These are phyloP conservation scores for Zea luxurians DNA, from an alignment of 176 grass and related monocot species.

Conservation along the genomic window DNA sequence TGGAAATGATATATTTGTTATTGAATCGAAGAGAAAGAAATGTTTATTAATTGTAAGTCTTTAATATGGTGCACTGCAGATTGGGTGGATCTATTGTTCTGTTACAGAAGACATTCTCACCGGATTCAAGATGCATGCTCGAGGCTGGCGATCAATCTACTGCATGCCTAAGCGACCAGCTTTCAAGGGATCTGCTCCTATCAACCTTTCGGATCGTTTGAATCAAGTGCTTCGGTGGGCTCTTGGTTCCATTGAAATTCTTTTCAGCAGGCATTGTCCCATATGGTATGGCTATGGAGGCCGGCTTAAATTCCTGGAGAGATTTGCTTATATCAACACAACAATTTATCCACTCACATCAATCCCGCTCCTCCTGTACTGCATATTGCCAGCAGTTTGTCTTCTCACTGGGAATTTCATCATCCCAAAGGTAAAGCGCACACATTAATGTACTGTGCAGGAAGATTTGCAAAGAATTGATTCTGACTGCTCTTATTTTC, in stretches of 20 bases:
- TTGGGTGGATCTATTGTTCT: too few species aligned
- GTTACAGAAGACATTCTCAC: too few species aligned
- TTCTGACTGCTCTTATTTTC: background rate
- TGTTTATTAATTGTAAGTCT: too few species aligned
- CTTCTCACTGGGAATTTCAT: conserved; percentile 91
- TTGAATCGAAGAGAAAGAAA: too few species aligned
- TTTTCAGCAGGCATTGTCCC: conserved; percentile 89
- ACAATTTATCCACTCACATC: conserved; percentile 90
- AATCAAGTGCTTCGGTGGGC: conserved; percentile 93
- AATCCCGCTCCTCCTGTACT: conserved; percentile 76
- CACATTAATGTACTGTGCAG: background rate
- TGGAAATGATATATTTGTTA: too few species aligned
- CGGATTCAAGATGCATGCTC: too few species aligned
- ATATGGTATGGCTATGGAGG: conserved; percentile 91
- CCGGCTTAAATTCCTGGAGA: conserved; percentile 78
- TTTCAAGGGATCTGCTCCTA: too few species aligned
- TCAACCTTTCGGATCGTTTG: too few species aligned
- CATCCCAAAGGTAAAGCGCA: conserved; percentile 70
- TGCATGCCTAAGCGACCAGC: too few species aligned
- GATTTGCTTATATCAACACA: conserved; percentile 90
- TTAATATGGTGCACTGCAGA: too few species aligned
- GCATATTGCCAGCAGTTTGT: conserved; percentile 77
- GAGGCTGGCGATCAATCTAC: too few species aligned
- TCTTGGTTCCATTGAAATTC: conserved; percentile 89
- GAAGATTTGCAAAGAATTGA: background rate